A percentile compares a stretch with the other conserved stretches of the same genome.
phyloP scores from a whole-genome alignment of 305 asterid genomes.

The Solanum aculeatissimum region DNA sequence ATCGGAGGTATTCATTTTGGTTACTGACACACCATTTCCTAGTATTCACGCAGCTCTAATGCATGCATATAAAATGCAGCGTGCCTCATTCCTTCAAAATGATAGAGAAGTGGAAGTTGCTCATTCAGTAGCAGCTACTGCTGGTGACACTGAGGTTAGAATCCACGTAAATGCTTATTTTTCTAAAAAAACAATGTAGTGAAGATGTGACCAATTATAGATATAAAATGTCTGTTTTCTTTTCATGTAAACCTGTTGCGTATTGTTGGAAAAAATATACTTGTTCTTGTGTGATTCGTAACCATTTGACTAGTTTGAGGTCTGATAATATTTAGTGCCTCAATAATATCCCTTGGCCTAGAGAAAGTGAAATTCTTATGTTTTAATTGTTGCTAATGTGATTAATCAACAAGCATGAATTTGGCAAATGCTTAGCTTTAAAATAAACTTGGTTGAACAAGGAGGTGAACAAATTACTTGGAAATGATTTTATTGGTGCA shows the following conservation, averaged over 20 bases:
- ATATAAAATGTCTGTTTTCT: background rate
- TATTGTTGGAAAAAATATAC: background rate
- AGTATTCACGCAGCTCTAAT: background rate
- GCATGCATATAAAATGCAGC: constrained; percentile 26
- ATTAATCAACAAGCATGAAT: background rate
- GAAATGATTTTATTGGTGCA: background rate
- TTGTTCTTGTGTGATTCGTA: background rate
- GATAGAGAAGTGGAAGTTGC: constrained; percentile 93
- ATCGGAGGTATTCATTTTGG: constrained; percentile 37
- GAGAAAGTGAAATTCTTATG: background rate
- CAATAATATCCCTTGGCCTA: background rate
- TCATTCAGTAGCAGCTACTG: constrained; percentile 86
- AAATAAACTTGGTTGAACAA: background rate
- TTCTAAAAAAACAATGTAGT: background rate
- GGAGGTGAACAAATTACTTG: background rate
- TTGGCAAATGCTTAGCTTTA: background rate
- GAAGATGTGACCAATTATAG: background rate
- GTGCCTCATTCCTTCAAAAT: constrained; percentile 70
- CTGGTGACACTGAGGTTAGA: constrained; percentile 87
- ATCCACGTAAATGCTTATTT: background rate
- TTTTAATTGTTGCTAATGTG: background rate
- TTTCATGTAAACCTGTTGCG: background rate
- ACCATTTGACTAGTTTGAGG: background rate
- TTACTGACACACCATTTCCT: background rate
- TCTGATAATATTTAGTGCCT: background rate